Percentiles rank a stretch among this genome's conserved stretches.
phyloP scores from a whole-genome alignment of 1,284 basidiomycete genomes.

The Austroboletus olivaceoglutinosus region DNA sequence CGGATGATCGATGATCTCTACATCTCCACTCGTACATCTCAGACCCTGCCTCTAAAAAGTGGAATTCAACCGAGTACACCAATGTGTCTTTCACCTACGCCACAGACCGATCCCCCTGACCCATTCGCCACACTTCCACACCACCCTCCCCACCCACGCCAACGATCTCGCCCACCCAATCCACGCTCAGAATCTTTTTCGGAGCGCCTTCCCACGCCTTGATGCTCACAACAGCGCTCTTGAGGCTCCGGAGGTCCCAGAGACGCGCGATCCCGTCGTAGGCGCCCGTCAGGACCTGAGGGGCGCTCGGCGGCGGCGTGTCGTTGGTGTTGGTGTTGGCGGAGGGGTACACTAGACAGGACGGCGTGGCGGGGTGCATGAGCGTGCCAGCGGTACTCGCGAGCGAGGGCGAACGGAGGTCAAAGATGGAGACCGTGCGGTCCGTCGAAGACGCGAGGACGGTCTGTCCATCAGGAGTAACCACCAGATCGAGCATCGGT shows the following conservation, averaged over 20 bases:
- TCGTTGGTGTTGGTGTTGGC: background rate
- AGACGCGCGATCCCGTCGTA: slow-evolving; percentile 83
- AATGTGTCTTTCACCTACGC: background rate
- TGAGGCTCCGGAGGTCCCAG: slow-evolving; percentile 81
- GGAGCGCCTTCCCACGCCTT: slow-evolving; percentile 50
- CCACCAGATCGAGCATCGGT: slow-evolving; percentile 62
- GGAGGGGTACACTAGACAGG: slow-evolving; percentile 57
- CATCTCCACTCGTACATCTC: too few relatives aligned
- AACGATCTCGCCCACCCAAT: slow-evolving; percentile 73
- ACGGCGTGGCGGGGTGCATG: slow-evolving; percentile 71
- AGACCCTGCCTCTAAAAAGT: too few relatives aligned
- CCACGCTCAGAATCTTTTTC: slow-evolving; percentile 69
- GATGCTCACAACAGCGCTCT: slow-evolving; percentile 66
- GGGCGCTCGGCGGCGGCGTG: background rate
- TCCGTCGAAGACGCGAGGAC: slow-evolving; percentile 66
- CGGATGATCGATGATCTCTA: too few relatives aligned
- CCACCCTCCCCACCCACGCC: slow-evolving; percentile 84
- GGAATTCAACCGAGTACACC: too few relatives aligned
- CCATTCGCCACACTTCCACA: slow-evolving; percentile 73
- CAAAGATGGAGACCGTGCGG: slow-evolving; percentile 64
- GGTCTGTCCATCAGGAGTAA: slow-evolving; percentile 41
- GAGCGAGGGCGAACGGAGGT: slow-evolving; percentile 50
- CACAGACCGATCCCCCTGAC: slow-evolving; percentile 25
- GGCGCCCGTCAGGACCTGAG: slow-evolving; percentile 73
- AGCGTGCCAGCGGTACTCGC: slow-evolving; percentile 53